phyloP scores from a whole-genome alignment of 176 grass and related monocot genomes.

The Luzula sylvatica region DNA sequence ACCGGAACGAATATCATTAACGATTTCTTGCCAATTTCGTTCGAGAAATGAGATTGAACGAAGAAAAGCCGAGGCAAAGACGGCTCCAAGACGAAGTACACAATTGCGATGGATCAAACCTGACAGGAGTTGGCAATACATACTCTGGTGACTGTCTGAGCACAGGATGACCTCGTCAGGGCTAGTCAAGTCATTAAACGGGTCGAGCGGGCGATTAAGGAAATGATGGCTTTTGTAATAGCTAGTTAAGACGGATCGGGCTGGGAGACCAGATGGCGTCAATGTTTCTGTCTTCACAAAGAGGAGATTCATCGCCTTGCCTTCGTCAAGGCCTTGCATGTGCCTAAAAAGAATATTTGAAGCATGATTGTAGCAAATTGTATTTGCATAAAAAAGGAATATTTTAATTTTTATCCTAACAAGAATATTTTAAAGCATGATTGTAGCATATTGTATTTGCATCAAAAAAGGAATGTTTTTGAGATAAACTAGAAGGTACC shows the following conservation, averaged over 20 bases:
- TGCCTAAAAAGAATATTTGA: conserved; percentile 33
- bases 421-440: too few species aligned
- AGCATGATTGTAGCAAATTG: neutral
- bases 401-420: too few species aligned
- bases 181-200: conserved; percentile 62
- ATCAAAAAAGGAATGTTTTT: too few species aligned
- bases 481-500: too few species aligned
- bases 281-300: conserved; percentile 61
- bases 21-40: conserved; percentile 48
- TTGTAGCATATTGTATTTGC: too few species aligned
- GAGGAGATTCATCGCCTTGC: conserved; percentile 77
- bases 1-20: conserved; percentile 50
- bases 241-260: conserved; percentile 66
- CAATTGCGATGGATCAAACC: conserved; percentile 48
- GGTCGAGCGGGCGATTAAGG: conserved; percentile 29
- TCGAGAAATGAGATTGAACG: conserved; percentile 63
- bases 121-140: conserved; percentile 70
- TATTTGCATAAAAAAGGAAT: neutral
- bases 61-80: conserved; percentile 63
- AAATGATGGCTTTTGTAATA: conserved; percentile 75
- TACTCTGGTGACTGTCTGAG: conserved; percentile 58
- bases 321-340: conserved; percentile 34
- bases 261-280: conserved; percentile 43
- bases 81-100: conserved; percentile 51
- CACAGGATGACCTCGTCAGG: conserved; percentile 61